Percentiles rank a stretch among this genome's conserved stretches.
Conservation (phyloP, 768 basidiomycete genomes). For the Mycena galopus region DNA sequence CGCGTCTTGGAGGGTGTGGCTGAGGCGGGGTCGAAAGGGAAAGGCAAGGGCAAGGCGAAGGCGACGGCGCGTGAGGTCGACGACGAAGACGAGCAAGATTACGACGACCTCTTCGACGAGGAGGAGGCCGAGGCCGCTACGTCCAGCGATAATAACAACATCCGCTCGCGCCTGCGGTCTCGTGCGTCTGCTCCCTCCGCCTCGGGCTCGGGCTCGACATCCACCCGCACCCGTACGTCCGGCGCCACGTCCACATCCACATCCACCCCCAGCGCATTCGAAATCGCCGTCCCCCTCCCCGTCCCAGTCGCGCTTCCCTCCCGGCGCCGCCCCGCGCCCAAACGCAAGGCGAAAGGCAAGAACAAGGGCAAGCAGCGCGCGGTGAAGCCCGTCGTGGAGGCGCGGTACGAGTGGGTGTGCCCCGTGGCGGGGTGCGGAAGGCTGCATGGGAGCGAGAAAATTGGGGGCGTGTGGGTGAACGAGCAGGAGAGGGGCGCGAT, state of each 20-base stretch:
- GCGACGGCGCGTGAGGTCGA: slow-evolving; percentile 39
- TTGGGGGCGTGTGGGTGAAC: slow-evolving; percentile 68
- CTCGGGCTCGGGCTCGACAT: too few relatives aligned
- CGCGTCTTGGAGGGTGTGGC: neutral
- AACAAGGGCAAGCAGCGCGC: slow-evolving; percentile 40
- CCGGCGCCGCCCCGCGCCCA: slow-evolving; percentile 16
- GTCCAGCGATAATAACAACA: slow-evolving; percentile 47
- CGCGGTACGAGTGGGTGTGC: slow-evolving; percentile 71
- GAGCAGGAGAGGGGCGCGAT: slow-evolving; percentile 43
- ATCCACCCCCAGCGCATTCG: slow-evolving; percentile 11
- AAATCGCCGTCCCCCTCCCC: slow-evolving; percentile 24
- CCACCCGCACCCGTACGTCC: too few relatives aligned
- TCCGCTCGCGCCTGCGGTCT: slow-evolving; percentile 72
- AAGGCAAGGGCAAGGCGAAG: slow-evolving; percentile 64
- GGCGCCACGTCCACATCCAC: neutral
- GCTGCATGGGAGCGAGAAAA: slow-evolving; percentile 67
- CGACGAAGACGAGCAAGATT: slow-evolving; percentile 21
- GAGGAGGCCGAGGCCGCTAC: too few relatives aligned
- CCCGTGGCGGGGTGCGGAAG: slow-evolving; percentile 71
- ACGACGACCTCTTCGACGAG: slow-evolving; percentile 16
- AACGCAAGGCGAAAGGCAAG: slow-evolving; percentile 29
- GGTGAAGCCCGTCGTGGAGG: slow-evolving; percentile 59
- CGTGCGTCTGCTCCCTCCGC: slow-evolving; percentile 41
- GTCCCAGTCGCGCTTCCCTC: slow-evolving; percentile 1
- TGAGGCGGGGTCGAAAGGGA: slow-evolving; percentile 17